Conservation (phyloP, 768 basidiomycete species). For the Arthromyces matolae region DNA sequence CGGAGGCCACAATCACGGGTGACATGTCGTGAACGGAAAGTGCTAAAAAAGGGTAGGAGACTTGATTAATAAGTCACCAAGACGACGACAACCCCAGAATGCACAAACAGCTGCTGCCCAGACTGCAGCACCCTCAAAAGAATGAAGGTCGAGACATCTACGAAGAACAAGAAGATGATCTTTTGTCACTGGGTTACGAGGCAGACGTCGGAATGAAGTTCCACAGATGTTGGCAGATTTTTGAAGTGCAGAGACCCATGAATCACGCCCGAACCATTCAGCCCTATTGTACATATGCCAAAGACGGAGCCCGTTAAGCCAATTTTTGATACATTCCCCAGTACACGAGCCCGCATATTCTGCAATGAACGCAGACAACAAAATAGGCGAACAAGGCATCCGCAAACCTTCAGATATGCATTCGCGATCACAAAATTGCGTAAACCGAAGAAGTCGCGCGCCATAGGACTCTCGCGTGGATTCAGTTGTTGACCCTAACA, state of each 20-base stretch:
- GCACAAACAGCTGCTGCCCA: slow-evolving; percentile 15
- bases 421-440: slow-evolving; percentile 26
- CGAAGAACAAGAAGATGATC: slow-evolving; percentile 10
- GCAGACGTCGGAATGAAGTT: slow-evolving; percentile 8
- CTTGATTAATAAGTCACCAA: no score
- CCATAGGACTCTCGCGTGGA: slow-evolving; percentile 19
- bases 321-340: slow-evolving; percentile 11
- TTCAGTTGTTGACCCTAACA: background rate
- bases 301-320: slow-evolving; percentile 14
- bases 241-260: slow-evolving; percentile 4
- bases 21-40: background rate
- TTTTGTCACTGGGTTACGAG: slow-evolving; percentile 7
- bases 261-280: slow-evolving; percentile 15
- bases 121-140: slow-evolving; percentile 9
- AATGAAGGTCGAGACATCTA: background rate
- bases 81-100: slow-evolving; percentile 6
- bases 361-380: slow-evolving; percentile 23
- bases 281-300: slow-evolving; percentile 9
- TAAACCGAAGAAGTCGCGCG: slow-evolving; percentile 24
- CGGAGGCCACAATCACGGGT: background rate
- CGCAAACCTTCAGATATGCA: slow-evolving; percentile 16
- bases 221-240: slow-evolving; percentile 1
- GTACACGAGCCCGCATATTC: slow-evolving; percentile 1
- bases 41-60: background rate
- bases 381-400: slow-evolving; percentile 19